Conservation (phyloP, 306 rosid genomes). For the Quercus variabilis region DNA sequence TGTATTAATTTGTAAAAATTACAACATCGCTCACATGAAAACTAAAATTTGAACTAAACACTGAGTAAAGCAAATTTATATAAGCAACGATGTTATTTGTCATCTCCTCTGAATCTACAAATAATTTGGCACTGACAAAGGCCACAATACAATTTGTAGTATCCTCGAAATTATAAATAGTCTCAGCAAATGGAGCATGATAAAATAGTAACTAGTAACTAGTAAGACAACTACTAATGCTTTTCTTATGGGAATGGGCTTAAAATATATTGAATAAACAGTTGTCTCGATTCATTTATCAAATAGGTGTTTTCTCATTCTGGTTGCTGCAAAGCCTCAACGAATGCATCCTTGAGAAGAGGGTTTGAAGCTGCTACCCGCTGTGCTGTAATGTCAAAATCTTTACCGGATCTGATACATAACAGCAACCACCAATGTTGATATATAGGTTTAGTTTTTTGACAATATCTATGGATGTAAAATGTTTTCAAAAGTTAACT, state of each 20-base stretch:
- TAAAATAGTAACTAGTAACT: neutral
- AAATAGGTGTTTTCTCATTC: slow-evolving; percentile 41
- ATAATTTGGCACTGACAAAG: slow-evolving; percentile 9
- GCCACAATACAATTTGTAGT: slow-evolving; percentile 8
- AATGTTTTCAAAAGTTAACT: neutral
- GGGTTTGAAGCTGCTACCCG: slow-evolving; percentile 92
- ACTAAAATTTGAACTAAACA: neutral
- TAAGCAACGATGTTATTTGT: neutral
- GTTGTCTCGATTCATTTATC: slow-evolving; percentile 6
- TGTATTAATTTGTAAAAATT: no score
- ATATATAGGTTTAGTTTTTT: neutral
- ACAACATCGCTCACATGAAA: neutral
- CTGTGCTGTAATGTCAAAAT: slow-evolving; percentile 76
- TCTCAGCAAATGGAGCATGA: neutral
- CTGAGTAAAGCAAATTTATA: neutral
- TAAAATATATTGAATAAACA: neutral
- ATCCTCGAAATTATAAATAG: neutral
- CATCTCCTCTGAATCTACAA: slow-evolving; percentile 3
- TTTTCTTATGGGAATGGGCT: slow-evolving; percentile 7
- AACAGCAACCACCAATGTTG: slow-evolving; percentile 27
- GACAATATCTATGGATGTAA: neutral
- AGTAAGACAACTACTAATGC: slow-evolving; percentile 9
- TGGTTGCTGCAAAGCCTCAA: slow-evolving; percentile 47
- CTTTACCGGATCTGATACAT: slow-evolving; percentile 79
- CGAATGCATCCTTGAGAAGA: slow-evolving; percentile 66